These are phyloP conservation scores for Imleria badia DNA, from an alignment of 768 basidiomycete species.

Conservation along the genomic window DNA sequence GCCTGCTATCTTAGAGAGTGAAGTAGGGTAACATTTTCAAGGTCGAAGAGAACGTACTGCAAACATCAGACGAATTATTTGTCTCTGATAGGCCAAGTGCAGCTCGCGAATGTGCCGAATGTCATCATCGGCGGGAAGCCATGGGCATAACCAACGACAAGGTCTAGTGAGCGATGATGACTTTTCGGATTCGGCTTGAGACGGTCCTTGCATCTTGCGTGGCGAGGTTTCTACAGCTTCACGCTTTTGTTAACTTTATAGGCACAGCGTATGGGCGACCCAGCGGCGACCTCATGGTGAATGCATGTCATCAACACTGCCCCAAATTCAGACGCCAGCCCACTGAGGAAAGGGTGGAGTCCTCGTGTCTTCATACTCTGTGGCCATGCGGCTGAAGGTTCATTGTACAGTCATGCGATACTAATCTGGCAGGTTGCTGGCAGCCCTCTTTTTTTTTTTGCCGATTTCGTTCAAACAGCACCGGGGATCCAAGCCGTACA, in stretches of 20 bases:
- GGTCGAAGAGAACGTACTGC: neutral
- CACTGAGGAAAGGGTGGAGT: neutral
- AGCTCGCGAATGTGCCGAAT: neutral
- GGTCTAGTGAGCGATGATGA: neutral
- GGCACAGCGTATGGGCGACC: too few relatives aligned
- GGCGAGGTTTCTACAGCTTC: too few relatives aligned
- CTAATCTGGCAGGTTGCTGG: too few relatives aligned
- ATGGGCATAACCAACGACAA: neutral
- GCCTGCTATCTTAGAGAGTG: neutral
- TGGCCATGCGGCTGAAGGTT: too few relatives aligned
- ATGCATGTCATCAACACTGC: neutral
- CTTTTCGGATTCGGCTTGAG: neutral
- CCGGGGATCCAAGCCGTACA: too few relatives aligned
- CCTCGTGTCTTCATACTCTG: neutral
- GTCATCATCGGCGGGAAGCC: neutral
- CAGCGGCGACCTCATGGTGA: neutral
- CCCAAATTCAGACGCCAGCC: too few relatives aligned
- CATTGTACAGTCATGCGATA: too few relatives aligned
- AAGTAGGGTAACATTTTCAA: neutral
- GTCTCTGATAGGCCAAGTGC: neutral
- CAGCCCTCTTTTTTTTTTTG: too few relatives aligned
- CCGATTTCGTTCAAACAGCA: too few relatives aligned
- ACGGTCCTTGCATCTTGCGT: neutral
- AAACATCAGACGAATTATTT: neutral
- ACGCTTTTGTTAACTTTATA: too few relatives aligned